phyloP scores from a whole-genome alignment of 352 stramenopile genomes.

The Phytophthora pisi region DNA sequence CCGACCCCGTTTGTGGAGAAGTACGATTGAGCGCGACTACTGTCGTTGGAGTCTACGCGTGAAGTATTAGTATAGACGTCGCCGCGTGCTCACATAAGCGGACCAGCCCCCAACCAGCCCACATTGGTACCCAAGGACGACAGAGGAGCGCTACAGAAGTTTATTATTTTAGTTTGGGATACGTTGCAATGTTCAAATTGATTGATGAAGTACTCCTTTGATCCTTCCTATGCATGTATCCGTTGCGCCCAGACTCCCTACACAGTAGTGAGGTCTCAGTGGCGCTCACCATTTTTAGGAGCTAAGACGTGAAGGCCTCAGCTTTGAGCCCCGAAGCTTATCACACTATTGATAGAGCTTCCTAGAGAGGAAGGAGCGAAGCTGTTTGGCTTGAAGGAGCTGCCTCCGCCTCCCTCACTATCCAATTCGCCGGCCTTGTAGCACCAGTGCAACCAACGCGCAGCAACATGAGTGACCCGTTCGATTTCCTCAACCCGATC shows the following conservation, averaged over 20 bases:
- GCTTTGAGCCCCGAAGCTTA: not conserved
- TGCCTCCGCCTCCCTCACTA: constrained; percentile 11
- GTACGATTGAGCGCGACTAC: constrained; percentile 45
- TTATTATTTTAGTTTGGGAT: constrained; percentile 30
- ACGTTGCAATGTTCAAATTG: not conserved
- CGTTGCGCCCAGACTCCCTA: not conserved
- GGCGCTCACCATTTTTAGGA: constrained; percentile 1
- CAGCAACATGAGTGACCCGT: constrained; percentile 69
- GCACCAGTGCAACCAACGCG: constrained; percentile 6
- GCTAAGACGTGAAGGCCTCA: constrained; percentile 21
- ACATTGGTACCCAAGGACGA: constrained; percentile 24
- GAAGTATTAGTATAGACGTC: constrained; percentile 42
- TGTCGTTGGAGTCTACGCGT: constrained; percentile 25
- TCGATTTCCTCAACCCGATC: constrained; percentile 79
- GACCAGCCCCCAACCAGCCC: constrained; percentile 16
- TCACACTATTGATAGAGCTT: constrained; percentile 16
- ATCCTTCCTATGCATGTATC: not conserved
- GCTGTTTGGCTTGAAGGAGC: not conserved
- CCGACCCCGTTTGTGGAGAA: constrained; percentile 67
- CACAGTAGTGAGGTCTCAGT: not conserved
- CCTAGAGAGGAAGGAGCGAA: not conserved
- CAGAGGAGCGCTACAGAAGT: constrained; percentile 27
- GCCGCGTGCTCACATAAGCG: constrained; percentile 19
- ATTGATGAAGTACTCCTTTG: not conserved
- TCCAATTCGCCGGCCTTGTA: constrained; percentile 26